phyloP scores from a whole-genome alignment of 345 rosid species.

The Gossypium arboreum region DNA sequence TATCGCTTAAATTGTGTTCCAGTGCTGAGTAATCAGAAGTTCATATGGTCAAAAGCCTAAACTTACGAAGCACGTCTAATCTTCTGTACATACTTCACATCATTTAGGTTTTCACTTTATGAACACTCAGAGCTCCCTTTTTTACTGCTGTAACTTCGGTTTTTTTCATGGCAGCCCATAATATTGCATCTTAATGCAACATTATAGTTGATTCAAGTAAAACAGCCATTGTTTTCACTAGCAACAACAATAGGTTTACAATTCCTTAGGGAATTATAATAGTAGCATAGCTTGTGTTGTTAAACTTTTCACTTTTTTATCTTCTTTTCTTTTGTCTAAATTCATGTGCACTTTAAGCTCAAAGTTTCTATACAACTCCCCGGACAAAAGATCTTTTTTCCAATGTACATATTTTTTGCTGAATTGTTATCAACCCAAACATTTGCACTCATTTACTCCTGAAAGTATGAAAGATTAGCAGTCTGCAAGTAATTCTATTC shows the following conservation, averaged over 20 bases:
- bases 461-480: not conserved
- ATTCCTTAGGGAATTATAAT: constrained; percentile 4
- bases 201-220: constrained; percentile 36
- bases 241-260: constrained; percentile 13
- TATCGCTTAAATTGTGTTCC: constrained; percentile 28
- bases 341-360: too few species aligned
- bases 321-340: not conserved
- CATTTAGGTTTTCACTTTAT: constrained; percentile 25
- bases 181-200: not conserved
- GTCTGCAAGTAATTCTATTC: not conserved
- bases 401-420: too few species aligned
- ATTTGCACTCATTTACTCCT: too few species aligned
- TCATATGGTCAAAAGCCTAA: constrained; percentile 27
- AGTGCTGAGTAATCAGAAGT: constrained; percentile 23
- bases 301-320: not conserved
- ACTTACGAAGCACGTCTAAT: constrained; percentile 28
- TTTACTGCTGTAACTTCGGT: constrained; percentile 22
- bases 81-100: constrained; percentile 26
- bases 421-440: too few species aligned
- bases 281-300: not conserved
- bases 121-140: constrained; percentile 24
- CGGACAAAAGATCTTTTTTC: too few species aligned
- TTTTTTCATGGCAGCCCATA: constrained; percentile 12
- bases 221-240: constrained; percentile 24
- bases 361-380: too few species aligned